Evolutionary conservation across 768 basidiomycete species (phyloP).

Genomic region (Amylocystis lapponica): DNA sequence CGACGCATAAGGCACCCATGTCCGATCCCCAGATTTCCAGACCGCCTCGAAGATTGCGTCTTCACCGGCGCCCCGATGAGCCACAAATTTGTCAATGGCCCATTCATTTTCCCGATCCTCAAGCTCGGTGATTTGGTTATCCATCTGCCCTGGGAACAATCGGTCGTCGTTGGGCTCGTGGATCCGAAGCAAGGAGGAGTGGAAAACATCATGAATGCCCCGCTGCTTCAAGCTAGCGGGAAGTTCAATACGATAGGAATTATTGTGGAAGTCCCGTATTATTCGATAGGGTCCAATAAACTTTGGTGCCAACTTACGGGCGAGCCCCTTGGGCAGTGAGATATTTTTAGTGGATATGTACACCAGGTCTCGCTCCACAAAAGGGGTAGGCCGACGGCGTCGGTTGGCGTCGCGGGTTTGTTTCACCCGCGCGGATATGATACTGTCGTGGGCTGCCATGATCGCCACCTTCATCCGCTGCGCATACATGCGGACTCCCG

Average conservation of each 20-base stretch:
- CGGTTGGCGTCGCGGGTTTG: slow-evolving; percentile 28
- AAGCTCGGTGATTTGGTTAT: slow-evolving; percentile 18
- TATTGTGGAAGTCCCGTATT: slow-evolving; percentile 8
- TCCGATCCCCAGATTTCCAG: slow-evolving; percentile 5
- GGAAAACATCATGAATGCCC: slow-evolving; percentile 31
- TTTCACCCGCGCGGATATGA: slow-evolving; percentile 27
- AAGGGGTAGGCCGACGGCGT: slow-evolving; percentile 8
- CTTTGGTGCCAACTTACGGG: slow-evolving; percentile 30
- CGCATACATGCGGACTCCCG: slow-evolving; percentile 23
- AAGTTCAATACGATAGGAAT: slow-evolving; percentile 26
- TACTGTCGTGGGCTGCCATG: slow-evolving; percentile 30
- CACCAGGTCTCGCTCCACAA: slow-evolving; percentile 24
- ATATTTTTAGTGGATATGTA: slow-evolving; percentile 36
- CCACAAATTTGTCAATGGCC: slow-evolving; percentile 14
- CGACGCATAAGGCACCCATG: slow-evolving; percentile 1
- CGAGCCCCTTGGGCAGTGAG: slow-evolving; percentile 25
- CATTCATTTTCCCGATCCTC: slow-evolving; percentile 16
- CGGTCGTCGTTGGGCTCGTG: slow-evolving; percentile 27
- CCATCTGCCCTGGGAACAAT: slow-evolving; percentile 30
- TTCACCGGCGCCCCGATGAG: not conserved
- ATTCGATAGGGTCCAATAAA: slow-evolving; percentile 36
- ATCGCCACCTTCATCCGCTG: slow-evolving; percentile 20
- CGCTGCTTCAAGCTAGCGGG: slow-evolving; percentile 21
- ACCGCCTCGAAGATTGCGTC: slow-evolving; percentile 2
- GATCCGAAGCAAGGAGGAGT: slow-evolving; percentile 26